Evolutionary conservation across 805 yeast species (phyloP), one percentile per base, ranked within the genome.

Genomic region (Saccharomycopsis selenospora): DNA sequence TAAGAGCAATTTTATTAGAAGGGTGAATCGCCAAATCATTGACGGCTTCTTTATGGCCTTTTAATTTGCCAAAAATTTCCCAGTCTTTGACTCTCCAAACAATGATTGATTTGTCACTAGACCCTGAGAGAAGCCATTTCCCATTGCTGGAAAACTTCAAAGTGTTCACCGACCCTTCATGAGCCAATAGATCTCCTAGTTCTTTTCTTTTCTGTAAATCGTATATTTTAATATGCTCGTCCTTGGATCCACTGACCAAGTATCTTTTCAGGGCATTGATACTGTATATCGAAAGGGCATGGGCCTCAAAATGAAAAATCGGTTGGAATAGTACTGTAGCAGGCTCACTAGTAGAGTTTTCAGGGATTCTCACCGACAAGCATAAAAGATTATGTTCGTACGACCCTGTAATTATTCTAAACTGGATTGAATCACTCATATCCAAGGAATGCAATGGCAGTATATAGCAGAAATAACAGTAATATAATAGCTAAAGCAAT

Each of bases 41-140:
- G 40, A 93, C 76, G 46, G 85, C 72, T n/a, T 79, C 91, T 40
- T 74, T 75, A 66, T 91, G 98, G 10, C 97, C 98, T 63, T 89
- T 89, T 64, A 93, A 70, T 11, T 82, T 79, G 3, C 93, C 95
- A 62, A 87, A 81, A 40, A 80, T 74, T 61, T 93, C 98, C 99
- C 99, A 93, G 66, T 93, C 99, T 63, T 86, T 88, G 2, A 93
- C 85, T 64, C 98, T 74, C 99, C 99, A 93, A 38, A 93, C 76
- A 46, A 88, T 77, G 42, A 93, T 80, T 51, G 80, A 82, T 22
- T 96, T 95, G 62, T 93, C 98, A 40, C 85, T 95, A 2, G 90
- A 85, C 1, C 93, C 95, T 10, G 95, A 83, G 23, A 93, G 67
- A 29, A 93, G 72, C 99, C 99, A 93, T 60, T 82, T 88, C 2